Evolutionary conservation across 2,329 filamentous ascomycete species (phyloP).

Genomic region (Neopestalotiopsis clavispora): DNA sequence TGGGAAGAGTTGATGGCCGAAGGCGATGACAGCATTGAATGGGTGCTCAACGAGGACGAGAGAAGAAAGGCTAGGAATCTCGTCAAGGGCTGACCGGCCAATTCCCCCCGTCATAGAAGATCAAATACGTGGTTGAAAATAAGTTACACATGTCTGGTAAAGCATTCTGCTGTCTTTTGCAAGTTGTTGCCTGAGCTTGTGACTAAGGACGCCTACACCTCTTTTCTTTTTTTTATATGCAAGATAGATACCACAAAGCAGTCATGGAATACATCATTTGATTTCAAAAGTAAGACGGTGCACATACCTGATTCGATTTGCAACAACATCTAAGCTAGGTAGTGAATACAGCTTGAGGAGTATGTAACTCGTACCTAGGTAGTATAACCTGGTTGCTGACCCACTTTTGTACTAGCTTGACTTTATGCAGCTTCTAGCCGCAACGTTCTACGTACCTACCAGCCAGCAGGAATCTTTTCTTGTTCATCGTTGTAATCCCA

Average conservation of each 20-base stretch:
- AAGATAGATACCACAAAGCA: too few relatives aligned
- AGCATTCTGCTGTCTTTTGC: not conserved
- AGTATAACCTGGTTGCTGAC: not conserved
- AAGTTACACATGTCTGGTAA: not conserved
- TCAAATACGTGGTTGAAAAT: not conserved
- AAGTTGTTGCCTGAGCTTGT: not conserved
- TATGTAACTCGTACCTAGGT: not conserved
- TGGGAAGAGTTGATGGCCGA: constrained; percentile 68
- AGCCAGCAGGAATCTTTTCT: not conserved
- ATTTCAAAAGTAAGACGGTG: too few relatives aligned
- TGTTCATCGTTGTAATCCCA: not conserved
- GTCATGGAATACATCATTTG: too few relatives aligned
- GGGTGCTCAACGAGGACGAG: constrained; percentile 67
- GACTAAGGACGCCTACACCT: too few relatives aligned
- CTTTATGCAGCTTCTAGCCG: not conserved
- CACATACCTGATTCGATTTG: too few relatives aligned
- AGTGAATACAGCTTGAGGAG: not conserved
- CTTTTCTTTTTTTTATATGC: too few relatives aligned
- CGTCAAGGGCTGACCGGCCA: constrained; percentile 42
- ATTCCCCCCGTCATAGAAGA: not conserved
- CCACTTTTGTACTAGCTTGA: not conserved
- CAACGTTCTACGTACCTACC: not conserved
- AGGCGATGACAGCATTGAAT: constrained; percentile 60
- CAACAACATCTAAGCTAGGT: too few relatives aligned
- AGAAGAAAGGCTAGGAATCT: constrained; percentile 66